Evolutionary conservation across 352 stramenopile species (phyloP), one percentile per base, ranked within the genome.

Genomic region (Phytopythium sindhum): DNA sequence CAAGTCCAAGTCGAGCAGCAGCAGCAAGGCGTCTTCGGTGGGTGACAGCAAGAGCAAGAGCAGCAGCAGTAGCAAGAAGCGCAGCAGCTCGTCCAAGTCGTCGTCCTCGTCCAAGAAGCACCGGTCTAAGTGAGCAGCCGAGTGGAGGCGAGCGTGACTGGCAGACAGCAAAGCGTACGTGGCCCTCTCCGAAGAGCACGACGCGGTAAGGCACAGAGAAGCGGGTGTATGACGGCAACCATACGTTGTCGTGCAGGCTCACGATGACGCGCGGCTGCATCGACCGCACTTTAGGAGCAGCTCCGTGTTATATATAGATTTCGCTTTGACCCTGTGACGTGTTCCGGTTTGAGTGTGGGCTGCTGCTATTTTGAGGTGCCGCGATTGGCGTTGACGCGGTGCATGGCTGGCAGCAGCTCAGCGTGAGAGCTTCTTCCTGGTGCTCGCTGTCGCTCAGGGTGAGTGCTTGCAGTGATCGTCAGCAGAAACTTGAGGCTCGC

Each of bases 41-140:
- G 26, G 70, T 61, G 75, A 76, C 51, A 80, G 73, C 61, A 80
- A 73, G 48, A 85, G 78, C 66, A 83, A 60, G 14, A 72, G 68
- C 24, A 74, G 70, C 44, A 80, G 73, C 29, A 83, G 72, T 56
- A 77, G 73, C 64, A 84, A 92, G 78, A 92, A 92, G 54, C 84
- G 84, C 61, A 90, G 84, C 65, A 81, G 75, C 31, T 84, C 74
- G 28, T 81, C 74, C 7, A 86, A 82, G 58, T 69, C 75, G 28
- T 80, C 77, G n/a, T 82, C 74, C 2, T 73, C 70, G 11, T 63
- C 74, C 14, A 92, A 92, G 73, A 92, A 90, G 67, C 74, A 90
- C 61, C 83, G 81, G 60, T 77, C 75, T 26, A 90, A 89, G 68
- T 86, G 29, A 53, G 56, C 24, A 4, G 17, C 9, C 23, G 19